Evolutionary conservation across 768 basidiomycete genomes (phyloP), one percentile per base, ranked within the genome.

Genomic region (Trametes maxima): DNA sequence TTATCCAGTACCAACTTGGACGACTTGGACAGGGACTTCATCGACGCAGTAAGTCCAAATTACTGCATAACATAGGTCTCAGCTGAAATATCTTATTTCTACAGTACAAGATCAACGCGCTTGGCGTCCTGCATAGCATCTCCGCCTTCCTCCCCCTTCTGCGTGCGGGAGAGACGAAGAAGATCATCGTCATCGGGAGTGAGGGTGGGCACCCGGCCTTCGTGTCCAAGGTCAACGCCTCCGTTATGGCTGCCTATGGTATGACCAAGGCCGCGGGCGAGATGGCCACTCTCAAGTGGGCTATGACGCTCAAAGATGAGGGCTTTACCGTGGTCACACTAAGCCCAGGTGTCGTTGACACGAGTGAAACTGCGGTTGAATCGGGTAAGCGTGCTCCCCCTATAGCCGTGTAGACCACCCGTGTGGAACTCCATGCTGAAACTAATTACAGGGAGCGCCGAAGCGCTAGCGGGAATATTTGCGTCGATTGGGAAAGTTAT

Each of bases 111-210:
- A 65, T 71, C 28, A 80, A 80, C 66, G 70, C 75, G 37, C 54
- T 76, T 47, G 77, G 76, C 19, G 68, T 71, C 13, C 65, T 78
- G 19, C 70, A 72, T 62, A 70, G 73, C 16, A 74, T 72, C 59
- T 71, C 74, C 54, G 68, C 68, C 2, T 76, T 80, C 70, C 70
- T 80, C 16, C 78, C 79, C 2, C 70, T 79, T 13, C 68, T 80
- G 21, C 63, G 64, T 33, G 67, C 70, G 6, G 72, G 75, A 3
- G 39, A 65, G 16, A 46, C 51, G 19, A 76, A 78, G 68, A 76
- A 72, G 51, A 73, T 79, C 47, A 13, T 52, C 37, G 36, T 52
- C 33, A 52, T 52, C 37, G 24, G 51, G 36, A 39, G 36, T 21
- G 51, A 22, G 5, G 51, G 36, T 11, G 51, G 36, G 6, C 19